These are phyloP conservation scores for Solanum peruvianum DNA, from an alignment of 257 asterid genomes.

Conservation along the genomic window DNA sequence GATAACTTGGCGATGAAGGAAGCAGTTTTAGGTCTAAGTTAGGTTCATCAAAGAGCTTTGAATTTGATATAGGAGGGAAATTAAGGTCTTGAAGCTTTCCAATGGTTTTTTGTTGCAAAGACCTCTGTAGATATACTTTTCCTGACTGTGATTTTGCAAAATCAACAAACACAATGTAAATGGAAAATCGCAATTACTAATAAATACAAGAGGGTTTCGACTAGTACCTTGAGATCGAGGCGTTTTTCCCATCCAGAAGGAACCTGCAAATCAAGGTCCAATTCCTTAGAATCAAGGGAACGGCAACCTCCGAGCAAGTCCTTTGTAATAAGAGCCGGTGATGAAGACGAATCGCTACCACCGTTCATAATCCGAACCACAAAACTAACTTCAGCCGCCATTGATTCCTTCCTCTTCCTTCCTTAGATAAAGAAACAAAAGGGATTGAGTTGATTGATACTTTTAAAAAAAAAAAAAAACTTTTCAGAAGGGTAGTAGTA, in stretches of 20 bases:
- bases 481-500: too few species aligned
- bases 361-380: slow-evolving; percentile 45
- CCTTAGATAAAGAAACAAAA: too few species aligned
- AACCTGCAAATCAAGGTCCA: slow-evolving; percentile 89
- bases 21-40: slow-evolving; percentile 49
- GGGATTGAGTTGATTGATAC: too few species aligned
- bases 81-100: slow-evolving; percentile 67
- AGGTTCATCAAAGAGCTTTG: slow-evolving; percentile 36
- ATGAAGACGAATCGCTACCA: slow-evolving; percentile 11
- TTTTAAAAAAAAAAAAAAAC: too few species aligned
- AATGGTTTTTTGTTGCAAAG: too few species aligned
- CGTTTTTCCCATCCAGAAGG: slow-evolving; percentile 95
- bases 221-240: slow-evolving; percentile 64
- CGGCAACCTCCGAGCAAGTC: slow-evolving; percentile 70
- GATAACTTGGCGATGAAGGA: slow-evolving; percentile 23
- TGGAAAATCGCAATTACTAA: too few species aligned
- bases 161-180: too few species aligned
- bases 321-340: slow-evolving; percentile 44
- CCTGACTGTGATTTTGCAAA: too few species aligned
- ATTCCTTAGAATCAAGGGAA: slow-evolving; percentile 55
- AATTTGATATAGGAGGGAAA: slow-evolving; percentile 40
- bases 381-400: slow-evolving; percentile 92
- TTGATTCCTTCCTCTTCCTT: not conserved
- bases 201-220: not conserved
- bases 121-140: too few species aligned